These are phyloP conservation scores for Coccinonectria pachysandricola DNA, from an alignment of 2,329 filamentous ascomycete genomes.

Conservation along the genomic window DNA sequence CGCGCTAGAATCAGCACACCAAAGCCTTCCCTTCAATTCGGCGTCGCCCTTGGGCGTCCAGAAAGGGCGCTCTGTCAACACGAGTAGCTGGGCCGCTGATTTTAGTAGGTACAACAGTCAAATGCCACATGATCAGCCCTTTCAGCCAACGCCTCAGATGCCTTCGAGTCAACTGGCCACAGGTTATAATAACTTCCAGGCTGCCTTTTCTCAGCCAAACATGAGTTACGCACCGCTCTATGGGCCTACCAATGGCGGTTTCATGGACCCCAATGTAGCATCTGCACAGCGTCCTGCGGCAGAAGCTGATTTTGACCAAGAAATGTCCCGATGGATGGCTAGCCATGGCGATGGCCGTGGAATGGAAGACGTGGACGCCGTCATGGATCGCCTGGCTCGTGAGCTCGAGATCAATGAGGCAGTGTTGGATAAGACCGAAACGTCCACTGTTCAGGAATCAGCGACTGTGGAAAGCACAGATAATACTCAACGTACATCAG, in stretches of 20 bases:
- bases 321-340: slow-evolving; percentile 33
- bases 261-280: slow-evolving; percentile 14
- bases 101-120: slow-evolving; percentile 24
- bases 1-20: slow-evolving; percentile 20
- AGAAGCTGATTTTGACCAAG: slow-evolving; percentile 28
- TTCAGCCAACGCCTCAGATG: slow-evolving; percentile 14
- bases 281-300: slow-evolving; percentile 12
- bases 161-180: slow-evolving; percentile 13
- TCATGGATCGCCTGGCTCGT: slow-evolving; percentile 33
- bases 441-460: slow-evolving; percentile 4
- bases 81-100: slow-evolving; percentile 27
- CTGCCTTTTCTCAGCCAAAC: slow-evolving; percentile 20
- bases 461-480: slow-evolving; percentile 3
- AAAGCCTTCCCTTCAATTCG: slow-evolving; percentile 12
- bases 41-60: slow-evolving; percentile 15
- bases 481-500: slow-evolving; percentile 6
- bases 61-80: slow-evolving; percentile 13
- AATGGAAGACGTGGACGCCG: slow-evolving; percentile 31
- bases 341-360: slow-evolving; percentile 20
- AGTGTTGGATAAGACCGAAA: slow-evolving; percentile 14
- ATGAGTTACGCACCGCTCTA: slow-evolving; percentile 20
- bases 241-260: slow-evolving; percentile 15
- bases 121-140: slow-evolving; percentile 15
- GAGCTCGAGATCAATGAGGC: slow-evolving; percentile 30
- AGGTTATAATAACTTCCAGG: slow-evolving; percentile 20